phyloP scores from a whole-genome alignment of 78 protist genomes.

The Dictyostelium discoideum region dicty_2.7 NC_007091.3:4148001-4148500 shows the following conservation, averaged over 20 bases:
- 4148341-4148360: background rate
- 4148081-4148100: too few species aligned
- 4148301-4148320: background rate
- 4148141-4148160: background rate
- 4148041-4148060: background rate
- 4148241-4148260: constrained; percentile 20
- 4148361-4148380: background rate
- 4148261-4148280: background rate
- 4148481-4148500: background rate
- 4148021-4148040: background rate
- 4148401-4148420: background rate
- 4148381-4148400: background rate
- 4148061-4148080: background rate
- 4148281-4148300: background rate
- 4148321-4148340: background rate
- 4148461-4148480: background rate
- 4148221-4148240: constrained; percentile 57
- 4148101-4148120: constrained; percentile 14
- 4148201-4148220: constrained; percentile 6
- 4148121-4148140: constrained; percentile 5
- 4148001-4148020: background rate
- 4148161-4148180: background rate
- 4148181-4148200: background rate
- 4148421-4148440: constrained; percentile 6
- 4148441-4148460: background rate